Evolutionary conservation across 1,284 basidiomycete genomes (phyloP), one percentile per base, ranked within the genome.

Genomic region (Ustilago vetiveriae): DNA sequence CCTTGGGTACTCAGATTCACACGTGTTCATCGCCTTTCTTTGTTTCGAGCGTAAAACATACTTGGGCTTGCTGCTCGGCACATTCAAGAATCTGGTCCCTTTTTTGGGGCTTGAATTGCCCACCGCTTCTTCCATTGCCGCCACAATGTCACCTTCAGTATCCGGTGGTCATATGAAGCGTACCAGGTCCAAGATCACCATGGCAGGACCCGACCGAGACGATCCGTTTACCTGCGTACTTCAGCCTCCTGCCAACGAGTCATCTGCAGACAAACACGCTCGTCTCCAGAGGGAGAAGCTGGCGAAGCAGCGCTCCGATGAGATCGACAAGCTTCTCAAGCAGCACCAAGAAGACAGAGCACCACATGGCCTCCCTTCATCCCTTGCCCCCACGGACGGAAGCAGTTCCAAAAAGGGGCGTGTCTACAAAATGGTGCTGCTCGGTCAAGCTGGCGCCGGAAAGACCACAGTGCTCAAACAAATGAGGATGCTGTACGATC

Each of bases 381-480:
- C 43, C n/a, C 21, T 45, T 33, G 11, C 35, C 3, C n/a, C 8
- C 14, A 1, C 30, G 2, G 24, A 26, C 13, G 26, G 5, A 3
- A 9, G 16, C 24, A 17, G 17, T 17, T 29, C 29, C 2, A 41
- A 52, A n/a, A 59, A 52, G 46, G 60, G 48, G 0, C 14, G 52
- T 3, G 62, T 51, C 0, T 60, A 65, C 40, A 55, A 57, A 26
- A 70, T 71, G 55, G 45, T 74, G 1, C 23, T 74, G 1, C 59
- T 67, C 3, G 72, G 74, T 1, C 74, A 76, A 27, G 68, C 72
- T 6, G 68, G 56, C 3, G 74, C 74, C 10, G 74, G 74, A 5
- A 76, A 76, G 21, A 74, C 74, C 3, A 76, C 74, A 6, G 50
- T 76, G 13, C 33, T 76, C 22, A 76, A 76, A 26, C 74, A 76